These are phyloP conservation scores for Gardenia jasminoides DNA, from an alignment of 257 asterid genomes.

Conservation along the genomic window DNA sequence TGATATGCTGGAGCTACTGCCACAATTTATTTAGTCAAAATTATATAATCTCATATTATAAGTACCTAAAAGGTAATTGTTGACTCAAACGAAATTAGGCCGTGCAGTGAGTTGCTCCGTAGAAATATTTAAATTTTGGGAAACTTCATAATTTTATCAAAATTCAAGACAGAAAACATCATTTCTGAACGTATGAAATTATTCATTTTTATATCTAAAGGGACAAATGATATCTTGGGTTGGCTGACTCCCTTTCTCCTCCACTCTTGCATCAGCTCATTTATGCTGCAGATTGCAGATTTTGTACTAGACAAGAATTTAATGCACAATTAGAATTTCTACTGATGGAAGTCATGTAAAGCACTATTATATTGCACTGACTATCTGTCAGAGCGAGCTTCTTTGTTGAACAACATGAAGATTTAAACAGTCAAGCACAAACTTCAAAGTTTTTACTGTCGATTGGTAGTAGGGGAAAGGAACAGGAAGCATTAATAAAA, in stretches of 20 bases:
- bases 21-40: no score
- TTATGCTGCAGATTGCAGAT: background rate
- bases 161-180: background rate
- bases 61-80: background rate
- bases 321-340: slow-evolving; percentile 6
- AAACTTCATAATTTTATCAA: background rate
- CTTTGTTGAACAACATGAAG: slow-evolving; percentile 12
- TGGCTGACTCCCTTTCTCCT: background rate
- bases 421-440: slow-evolving; percentile 15
- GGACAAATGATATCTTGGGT: background rate
- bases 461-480: background rate
- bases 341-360: background rate
- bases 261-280: background rate
- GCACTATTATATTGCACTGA: background rate
- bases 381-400: background rate
- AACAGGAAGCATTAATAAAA: background rate
- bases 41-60: no score
- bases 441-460: slow-evolving; percentile 12
- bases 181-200: no score
- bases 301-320: background rate
- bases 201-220: background rate
- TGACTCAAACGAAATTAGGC: background rate
- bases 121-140: background rate
- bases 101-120: no score
- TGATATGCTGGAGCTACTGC: no score